These are phyloP conservation scores for Cicer judaicum DNA, from an alignment of 306 rosid species.

Conservation along the genomic window DNA sequence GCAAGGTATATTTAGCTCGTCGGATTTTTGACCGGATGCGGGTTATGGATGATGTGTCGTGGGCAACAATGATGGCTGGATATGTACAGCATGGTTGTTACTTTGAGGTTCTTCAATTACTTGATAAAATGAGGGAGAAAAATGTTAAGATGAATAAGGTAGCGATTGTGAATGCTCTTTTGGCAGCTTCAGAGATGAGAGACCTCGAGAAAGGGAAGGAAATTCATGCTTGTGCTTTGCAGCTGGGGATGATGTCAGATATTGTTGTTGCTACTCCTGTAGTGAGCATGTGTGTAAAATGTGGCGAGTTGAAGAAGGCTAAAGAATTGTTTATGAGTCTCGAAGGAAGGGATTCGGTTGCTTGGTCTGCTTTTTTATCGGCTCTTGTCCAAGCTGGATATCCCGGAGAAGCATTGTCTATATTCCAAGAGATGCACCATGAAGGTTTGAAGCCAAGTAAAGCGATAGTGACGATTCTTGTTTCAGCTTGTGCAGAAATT, in stretches of 20 bases:
- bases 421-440: constrained; percentile 55
- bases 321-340: constrained; percentile 55
- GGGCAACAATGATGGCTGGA: constrained; percentile 76
- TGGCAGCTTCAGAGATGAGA: constrained; percentile 68
- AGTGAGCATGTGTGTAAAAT: constrained; percentile 67
- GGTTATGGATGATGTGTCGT: constrained; percentile 58
- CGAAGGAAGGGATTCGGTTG: constrained; percentile 59
- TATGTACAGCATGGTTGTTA: constrained; percentile 55
- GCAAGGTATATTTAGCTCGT: constrained; percentile 52
- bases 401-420: constrained; percentile 57
- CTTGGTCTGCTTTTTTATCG: constrained; percentile 71
- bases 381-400: constrained; percentile 67
- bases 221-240: constrained; percentile 55
- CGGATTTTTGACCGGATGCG: constrained; percentile 52
- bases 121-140: constrained; percentile 49
- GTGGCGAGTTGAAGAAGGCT: constrained; percentile 65
- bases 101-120: constrained; percentile 62
- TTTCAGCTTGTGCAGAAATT: constrained; percentile 62
- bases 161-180: constrained; percentile 55
- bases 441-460: constrained; percentile 57
- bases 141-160: constrained; percentile 56
- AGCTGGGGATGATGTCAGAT: constrained; percentile 52
- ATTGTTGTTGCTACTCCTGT: constrained; percentile 61
- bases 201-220: constrained; percentile 63
- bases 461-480: constrained; percentile 51